Evolutionary conservation across 2,329 filamentous ascomycete genomes (phyloP).

Genomic region (Fusarium tanahbumbuense): DNA sequence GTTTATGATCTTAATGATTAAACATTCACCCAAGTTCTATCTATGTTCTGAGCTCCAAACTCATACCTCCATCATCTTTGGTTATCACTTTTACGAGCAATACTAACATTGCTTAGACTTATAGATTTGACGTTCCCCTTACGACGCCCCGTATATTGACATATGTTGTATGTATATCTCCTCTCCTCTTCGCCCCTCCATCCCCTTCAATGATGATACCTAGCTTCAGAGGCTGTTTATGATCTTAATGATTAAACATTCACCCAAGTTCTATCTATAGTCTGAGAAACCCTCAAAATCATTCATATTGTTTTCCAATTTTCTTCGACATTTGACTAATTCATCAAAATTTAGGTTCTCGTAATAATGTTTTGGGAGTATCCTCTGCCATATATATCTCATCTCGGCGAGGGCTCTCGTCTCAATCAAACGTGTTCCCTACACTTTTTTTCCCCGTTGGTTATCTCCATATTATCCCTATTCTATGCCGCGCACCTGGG

Average conservation of each 20-base stretch:
- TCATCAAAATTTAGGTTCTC: not conserved
- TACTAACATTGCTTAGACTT: not conserved
- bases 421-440: not conserved
- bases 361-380: not conserved
- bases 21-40: slow-evolving; percentile 47
- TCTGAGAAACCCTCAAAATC: slow-evolving; percentile 17
- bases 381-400: not conserved
- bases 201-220: slow-evolving; percentile 52
- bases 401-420: not conserved
- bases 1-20: slow-evolving; percentile 58
- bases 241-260: slow-evolving; percentile 55
- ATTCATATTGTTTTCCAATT: not conserved
- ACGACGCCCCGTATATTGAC: not conserved
- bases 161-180: not conserved
- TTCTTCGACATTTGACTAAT: not conserved
- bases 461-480: not conserved
- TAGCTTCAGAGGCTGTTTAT: slow-evolving; percentile 63
- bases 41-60: slow-evolving; percentile 36
- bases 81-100: not conserved
- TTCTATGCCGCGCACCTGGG: not conserved
- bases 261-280: slow-evolving; percentile 46
- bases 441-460: not conserved
- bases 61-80: not conserved
- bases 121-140: not conserved
- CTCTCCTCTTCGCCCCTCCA: not conserved